These are phyloP conservation scores for Leishmania major DNA, from an alignment of 208 protist species.

Conservation along the genomic window DNA sequence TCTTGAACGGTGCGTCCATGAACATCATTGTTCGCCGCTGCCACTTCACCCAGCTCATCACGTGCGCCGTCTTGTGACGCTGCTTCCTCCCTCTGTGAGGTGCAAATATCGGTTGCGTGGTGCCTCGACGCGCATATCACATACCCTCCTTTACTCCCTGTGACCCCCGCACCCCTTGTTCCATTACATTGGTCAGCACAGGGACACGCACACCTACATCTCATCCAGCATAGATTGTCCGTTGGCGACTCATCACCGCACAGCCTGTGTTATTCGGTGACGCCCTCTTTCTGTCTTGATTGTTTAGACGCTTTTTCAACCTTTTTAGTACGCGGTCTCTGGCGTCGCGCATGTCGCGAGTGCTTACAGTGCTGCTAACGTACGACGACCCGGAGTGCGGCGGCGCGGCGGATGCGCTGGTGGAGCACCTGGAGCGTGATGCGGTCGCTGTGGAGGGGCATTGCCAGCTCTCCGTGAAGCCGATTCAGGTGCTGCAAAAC, in stretches of 20 bases:
- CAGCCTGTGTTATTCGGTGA: not conserved
- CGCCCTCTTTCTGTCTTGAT: not conserved
- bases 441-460: constrained; percentile 39
- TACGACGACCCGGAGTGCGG: constrained; percentile 91
- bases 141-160: not conserved
- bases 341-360: constrained; percentile 31
- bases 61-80: not conserved
- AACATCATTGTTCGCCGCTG: not conserved
- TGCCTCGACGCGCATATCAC: not conserved
- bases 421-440: constrained; percentile 80
- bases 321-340: not conserved
- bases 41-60: not conserved
- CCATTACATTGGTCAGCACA: not conserved
- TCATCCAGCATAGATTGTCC: not conserved
- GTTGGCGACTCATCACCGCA: not conserved
- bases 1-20: not conserved
- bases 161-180: not conserved
- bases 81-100: not conserved
- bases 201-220: not conserved
- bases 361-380: constrained; percentile 74
- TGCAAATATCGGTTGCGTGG: not conserved
- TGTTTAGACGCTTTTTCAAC: not conserved
- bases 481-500: constrained; percentile 63
- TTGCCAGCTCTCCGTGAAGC: constrained; percentile 68
- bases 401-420: constrained; percentile 81